Evolutionary conservation across 2,329 filamentous ascomycete species (phyloP), one percentile per base, ranked within the genome.

Genomic region (Nothophaeocryptopus gaeumannii): DNA sequence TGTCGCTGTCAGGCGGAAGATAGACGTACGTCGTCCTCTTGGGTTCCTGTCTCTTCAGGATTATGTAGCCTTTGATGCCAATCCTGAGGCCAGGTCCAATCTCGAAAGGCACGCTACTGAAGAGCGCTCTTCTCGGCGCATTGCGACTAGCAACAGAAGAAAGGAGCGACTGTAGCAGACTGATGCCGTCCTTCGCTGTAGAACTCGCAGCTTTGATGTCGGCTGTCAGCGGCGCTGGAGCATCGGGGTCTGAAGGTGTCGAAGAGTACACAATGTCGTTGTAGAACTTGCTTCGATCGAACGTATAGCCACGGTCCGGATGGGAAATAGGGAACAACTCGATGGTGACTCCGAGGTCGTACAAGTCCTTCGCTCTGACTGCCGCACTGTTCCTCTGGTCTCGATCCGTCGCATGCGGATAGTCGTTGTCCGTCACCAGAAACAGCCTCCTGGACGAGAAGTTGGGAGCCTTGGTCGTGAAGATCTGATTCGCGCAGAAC

Each of bases 401-500:
- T 70, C 91, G 93, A 66, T 88, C 84, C 13, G 80, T 76, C 0
- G 75, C 73, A 66, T 95, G 88, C 3, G 93, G 93, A 57, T 90
- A 80, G 67, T 97, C 93, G 57, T 95, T 89, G 68, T 97, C 90
- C 0, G 93, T 97, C 48, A 99, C 89, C 56, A 99, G 83, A 71
- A 99, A 99, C n/a, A 99, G 73, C 31, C 93, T 82, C 53, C 92
- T 79, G 5, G 92, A 97, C 3, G 89, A 86, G 68, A 97, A 97
- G 64, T 96, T 97, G 13, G 93, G 84, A 0, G 93, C 91, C 67
- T 88, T 95, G 2, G 89, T 96, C 1, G 91, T 96, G 67, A 99
- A 96, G 44, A 97, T 88, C 65, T 96, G 90, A 59, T 97, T 97
- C 33, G 90, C 92, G 61, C 91, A 95, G 66, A 96, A 96, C 1